Percentiles rank a stretch among this genome's conserved stretches.
Conservation (phyloP, 73 alveolate genomes). For the Uronychia setigera region DNA sequence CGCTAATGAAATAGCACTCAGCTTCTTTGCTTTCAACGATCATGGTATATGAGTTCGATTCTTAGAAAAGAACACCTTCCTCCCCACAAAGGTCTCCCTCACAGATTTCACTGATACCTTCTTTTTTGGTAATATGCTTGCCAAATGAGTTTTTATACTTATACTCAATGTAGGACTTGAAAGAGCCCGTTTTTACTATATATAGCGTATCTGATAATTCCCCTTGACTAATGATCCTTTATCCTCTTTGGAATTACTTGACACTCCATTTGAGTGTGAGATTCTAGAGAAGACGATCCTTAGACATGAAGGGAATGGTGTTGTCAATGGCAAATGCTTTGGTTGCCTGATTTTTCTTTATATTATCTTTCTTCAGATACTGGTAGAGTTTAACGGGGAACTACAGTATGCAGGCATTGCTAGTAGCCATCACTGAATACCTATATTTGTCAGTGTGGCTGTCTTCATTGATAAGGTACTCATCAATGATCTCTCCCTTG, state of each 20-base stretch:
- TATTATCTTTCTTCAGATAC: not conserved
- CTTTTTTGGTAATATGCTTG: not conserved
- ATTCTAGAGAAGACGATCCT: not conserved
- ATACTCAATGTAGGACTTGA: not conserved
- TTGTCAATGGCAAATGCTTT: no score
- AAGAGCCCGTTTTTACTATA: not conserved
- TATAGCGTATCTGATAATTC: not conserved
- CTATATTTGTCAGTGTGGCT: not conserved
- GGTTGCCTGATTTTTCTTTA: not conserved
- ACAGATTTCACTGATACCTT: not conserved
- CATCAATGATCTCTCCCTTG: not conserved
- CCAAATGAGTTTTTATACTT: not conserved
- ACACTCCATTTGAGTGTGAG: not conserved
- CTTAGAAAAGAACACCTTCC: not conserved
- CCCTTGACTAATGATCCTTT: not conserved
- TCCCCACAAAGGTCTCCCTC: not conserved
- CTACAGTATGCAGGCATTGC: not conserved
- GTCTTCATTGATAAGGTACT: no score
- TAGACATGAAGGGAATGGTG: no score
- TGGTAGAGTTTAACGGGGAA: not conserved
- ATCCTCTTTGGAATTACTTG: not conserved
- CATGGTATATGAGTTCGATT: not conserved
- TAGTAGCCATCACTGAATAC: not conserved
- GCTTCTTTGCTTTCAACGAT: not conserved
- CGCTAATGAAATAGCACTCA: not conserved